Evolutionary conservation across 805 yeast species (phyloP), one percentile per base, ranked within the genome.

Genomic region (Suhomyces sp.): DNA sequence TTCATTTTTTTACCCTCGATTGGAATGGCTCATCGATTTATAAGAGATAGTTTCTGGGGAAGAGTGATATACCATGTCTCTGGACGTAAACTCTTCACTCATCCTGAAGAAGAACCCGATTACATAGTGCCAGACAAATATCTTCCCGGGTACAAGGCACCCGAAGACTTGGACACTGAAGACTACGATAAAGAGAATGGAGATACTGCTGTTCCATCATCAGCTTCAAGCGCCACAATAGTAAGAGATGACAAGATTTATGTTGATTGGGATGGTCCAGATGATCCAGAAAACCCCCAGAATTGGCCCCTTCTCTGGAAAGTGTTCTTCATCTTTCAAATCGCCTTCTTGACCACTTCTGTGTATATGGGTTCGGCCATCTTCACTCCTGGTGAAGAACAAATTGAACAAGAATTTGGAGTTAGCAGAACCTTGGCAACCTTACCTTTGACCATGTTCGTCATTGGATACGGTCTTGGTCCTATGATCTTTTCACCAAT

Each of bases 401-500:
- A 62, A 12, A 50, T 79, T 18, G 65, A 60, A 53, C 53, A 55
- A 18, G 72, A 76, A 28, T 75, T 76, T 45, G 42, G 56, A 11
- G 66, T 73, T 4, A 59, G 71, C 11, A 55, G 55, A 20, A 70
- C 66, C 5, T 64, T 65, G 4, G 77, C 78, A 0, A 58, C 71
- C 1, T 57, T 80, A 23, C 78, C 80, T 3, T 60, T 80, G 46
- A 58, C 81, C 0, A 42, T 77, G 24, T 80, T 72, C 43, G 79
- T 79, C 6, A 45, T 77, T 18, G 85, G 83, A 7, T 78, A 79
- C 47, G 84, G 80, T 35, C 32, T 77, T 13, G 83, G 83, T 1
- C 83, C 83, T 2, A 60, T 79, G 62, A 42, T 77, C 2, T 72
- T 77, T 34, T 72, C 81, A 0, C 84, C 85, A 4, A 44, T 79